Evolutionary conservation across 495 filamentous ascomycete genomes (phyloP).

Genomic region (Penicillium lagena): DNA sequence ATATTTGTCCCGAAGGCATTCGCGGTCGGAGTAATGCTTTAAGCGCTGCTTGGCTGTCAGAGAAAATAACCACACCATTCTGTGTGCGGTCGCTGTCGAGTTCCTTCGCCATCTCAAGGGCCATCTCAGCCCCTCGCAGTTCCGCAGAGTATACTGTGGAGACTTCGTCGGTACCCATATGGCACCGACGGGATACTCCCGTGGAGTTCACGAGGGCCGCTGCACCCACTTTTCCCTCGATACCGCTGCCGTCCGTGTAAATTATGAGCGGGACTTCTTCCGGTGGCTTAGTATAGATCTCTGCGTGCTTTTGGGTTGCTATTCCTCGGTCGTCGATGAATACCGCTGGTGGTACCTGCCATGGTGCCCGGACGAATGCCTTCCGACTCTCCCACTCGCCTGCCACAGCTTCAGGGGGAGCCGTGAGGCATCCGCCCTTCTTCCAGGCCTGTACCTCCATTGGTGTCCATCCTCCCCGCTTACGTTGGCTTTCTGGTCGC

Average conservation of each 20-base stretch:
- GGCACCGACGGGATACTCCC: neutral
- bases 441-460: conserved; percentile 5
- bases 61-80: neutral
- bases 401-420: conserved; percentile 3
- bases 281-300: neutral
- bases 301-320: neutral
- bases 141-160: conserved; percentile 4
- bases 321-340: conserved; percentile 6
- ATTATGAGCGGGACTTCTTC: neutral
- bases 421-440: conserved; percentile 2
- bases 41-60: conserved; percentile 1
- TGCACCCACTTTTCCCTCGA: conserved; percentile 5
- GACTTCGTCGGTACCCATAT: conserved; percentile 1
- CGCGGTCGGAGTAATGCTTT: neutral
- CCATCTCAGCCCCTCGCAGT: neutral
- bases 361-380: conserved; percentile 10
- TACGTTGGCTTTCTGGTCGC: neutral
- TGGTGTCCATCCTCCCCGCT: conserved; percentile 2
- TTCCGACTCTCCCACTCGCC: conserved; percentile 9
- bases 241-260: conserved; percentile 8
- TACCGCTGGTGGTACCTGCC: conserved; percentile 6
- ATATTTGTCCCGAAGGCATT: neutral
- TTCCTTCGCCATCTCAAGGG: too few species aligned
- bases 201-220: neutral
- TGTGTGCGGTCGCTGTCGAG: neutral